Base-by-base conservation (phyloP, 768 basidiomycete species). In the Cystofilobasidium ferigula region DNA sequence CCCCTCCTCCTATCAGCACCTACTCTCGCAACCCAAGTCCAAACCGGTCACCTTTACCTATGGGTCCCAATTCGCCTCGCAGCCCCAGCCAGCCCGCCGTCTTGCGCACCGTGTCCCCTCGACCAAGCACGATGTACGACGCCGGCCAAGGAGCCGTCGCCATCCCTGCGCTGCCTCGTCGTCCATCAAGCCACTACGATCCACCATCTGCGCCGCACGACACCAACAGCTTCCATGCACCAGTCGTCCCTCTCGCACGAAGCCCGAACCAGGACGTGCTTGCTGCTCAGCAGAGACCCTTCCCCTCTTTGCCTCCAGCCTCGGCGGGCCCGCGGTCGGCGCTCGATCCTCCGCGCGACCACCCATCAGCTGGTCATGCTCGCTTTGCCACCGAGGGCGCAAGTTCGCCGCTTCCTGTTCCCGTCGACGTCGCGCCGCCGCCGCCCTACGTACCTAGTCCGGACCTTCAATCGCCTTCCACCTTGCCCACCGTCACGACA, bases 51-150 rank as follows among this genome's bases (percentile, higher is more conserved):
- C 34, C 34, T 5, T 28, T 60, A n/a, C 58, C 58, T 26, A 5
- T 40, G 35, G 58, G 40, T 8, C 58, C 58, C 6, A 60, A 60
- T 40, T 40, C 58, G 20, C 58, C 58, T 60, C 58, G 42, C 30
- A 54, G 51, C 28, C 58, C 36, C 7, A 40, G 2, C 24, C 14
- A n/a, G n/a, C n/a, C 5, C 4, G 8, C n/a, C 10, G 58, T 43
- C 14, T 20, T 26, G 7, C 40, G 58, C 10, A 18, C 42, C 16
- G 18, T 26, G 8, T 60, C 58, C n/a, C 58, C 58, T 3, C 22
- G 58, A 16, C 58, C 58, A 4, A 60, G 40, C 42, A 60, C 36
- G 6, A 60, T 60, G 58, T 60, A 6, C 42, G 58, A 60, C 40
- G 35, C 58, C n/a, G 36, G 36, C 58, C 18, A 24, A 36, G 40